Percentiles rank a stretch among this genome's conserved stretches.
phyloP scores from a whole-genome alignment of 2,329 filamentous ascomycete species.

The Fusarium nisikadoi region DNA sequence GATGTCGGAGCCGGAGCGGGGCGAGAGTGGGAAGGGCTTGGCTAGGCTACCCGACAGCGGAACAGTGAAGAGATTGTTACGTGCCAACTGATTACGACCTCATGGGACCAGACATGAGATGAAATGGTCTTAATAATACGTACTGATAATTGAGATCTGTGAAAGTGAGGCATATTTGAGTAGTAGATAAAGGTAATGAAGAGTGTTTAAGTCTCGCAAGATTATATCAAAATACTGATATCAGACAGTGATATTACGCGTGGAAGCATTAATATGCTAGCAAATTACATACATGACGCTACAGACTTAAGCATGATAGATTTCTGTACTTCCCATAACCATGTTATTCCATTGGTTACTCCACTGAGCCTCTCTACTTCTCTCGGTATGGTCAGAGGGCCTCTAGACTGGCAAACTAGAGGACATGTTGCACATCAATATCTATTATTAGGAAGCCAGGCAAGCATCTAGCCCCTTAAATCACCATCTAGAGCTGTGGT shows the following conservation, averaged over 20 bases:
- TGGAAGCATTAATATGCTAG: rapidly evolving
- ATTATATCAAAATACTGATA: too few species aligned
- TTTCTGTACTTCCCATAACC: rapidly evolving
- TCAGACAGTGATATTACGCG: rapidly evolving
- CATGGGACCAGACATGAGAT: neutral
- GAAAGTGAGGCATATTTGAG: rapidly evolving
- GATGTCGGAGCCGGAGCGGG: constrained; percentile 22
- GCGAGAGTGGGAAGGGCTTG: rapidly evolving
- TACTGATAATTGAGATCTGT: rapidly evolving
- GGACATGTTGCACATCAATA: neutral
- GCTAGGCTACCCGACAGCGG: neutral
- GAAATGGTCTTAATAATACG: rapidly evolving
- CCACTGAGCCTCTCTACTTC: neutral
- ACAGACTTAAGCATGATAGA: rapidly evolving
- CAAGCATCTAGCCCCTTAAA: neutral
- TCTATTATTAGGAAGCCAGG: neutral
- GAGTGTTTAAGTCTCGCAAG: rapidly evolving
- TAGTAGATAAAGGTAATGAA: neutral
- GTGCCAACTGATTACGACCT: neutral
- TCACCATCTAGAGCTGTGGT: neutral
- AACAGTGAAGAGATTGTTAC: neutral
- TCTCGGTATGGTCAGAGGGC: neutral
- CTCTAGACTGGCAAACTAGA: neutral
- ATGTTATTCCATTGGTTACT: neutral
- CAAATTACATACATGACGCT: rapidly evolving